phyloP scores from a whole-genome alignment of 805 yeast species.

The Ogataea glucozyma region DNA sequence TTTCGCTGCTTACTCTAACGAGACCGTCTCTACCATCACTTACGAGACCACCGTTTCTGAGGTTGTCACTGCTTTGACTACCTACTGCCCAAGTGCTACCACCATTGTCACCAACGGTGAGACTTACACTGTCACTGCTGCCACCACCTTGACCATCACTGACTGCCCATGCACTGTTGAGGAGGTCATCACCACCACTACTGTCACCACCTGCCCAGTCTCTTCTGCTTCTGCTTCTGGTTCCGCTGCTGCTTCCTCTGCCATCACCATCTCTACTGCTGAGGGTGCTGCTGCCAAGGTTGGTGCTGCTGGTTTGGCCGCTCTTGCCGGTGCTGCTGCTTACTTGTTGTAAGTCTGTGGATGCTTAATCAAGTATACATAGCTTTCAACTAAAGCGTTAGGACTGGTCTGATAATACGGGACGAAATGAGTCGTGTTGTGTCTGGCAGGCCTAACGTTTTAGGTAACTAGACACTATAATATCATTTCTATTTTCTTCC shows the following conservation, averaged over 20 bases:
- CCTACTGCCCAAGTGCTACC: constrained; percentile 83
- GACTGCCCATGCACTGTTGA: constrained; percentile 79
- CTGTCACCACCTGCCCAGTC: constrained; percentile 22
- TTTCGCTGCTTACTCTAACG: constrained; percentile 47
- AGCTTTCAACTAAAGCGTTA: constrained; percentile 3
- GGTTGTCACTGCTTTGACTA: constrained; percentile 71
- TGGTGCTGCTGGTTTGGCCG: constrained; percentile 42
- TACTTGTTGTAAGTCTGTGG: constrained; percentile 38
- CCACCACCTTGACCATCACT: constrained; percentile 83
- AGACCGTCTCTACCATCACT: constrained; percentile 50
- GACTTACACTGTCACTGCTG: constrained; percentile 73
- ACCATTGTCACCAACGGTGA: constrained; percentile 60
- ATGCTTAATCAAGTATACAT: constrained; percentile 4
- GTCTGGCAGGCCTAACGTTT: constrained; percentile 5
- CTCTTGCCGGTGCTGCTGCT: constrained; percentile 41
- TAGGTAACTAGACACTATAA: constrained; percentile 1
- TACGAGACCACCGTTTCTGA: constrained; percentile 44
- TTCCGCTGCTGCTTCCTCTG: constrained; percentile 18
- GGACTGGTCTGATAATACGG: background rate
- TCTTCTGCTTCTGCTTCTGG: constrained; percentile 22
- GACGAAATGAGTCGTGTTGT: background rate
- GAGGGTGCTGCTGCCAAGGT: constrained; percentile 38
- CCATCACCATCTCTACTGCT: constrained; percentile 28
- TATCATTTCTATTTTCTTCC: background rate
- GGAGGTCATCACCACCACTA: constrained; percentile 28